A percentile compares a stretch with the other conserved stretches of the same genome.
phyloP scores from a whole-genome alignment of 129 eudicot species.

The Pulicaria dysenterica region DNA sequence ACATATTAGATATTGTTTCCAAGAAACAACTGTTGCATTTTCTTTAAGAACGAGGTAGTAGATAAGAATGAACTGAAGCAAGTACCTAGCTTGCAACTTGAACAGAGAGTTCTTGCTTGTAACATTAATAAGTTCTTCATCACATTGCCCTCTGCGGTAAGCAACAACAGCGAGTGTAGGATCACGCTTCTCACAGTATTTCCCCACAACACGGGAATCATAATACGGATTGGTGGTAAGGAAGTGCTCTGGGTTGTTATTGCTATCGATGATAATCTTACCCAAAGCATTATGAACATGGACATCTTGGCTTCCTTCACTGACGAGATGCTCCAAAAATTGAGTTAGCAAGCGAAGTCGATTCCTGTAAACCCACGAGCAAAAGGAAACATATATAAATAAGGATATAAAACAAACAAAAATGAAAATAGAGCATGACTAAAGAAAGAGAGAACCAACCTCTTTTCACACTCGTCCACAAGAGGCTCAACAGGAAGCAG shows the following conservation, averaged over 20 bases:
- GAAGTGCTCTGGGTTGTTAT: slow-evolving; percentile 98
- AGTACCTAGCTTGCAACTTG: slow-evolving; percentile 91
- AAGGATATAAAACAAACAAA: slow-evolving; percentile 27
- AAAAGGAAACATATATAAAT: slow-evolving; percentile 7
- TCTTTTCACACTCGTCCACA: slow-evolving; percentile 98
- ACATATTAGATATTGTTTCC: not conserved
- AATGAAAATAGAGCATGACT: not conserved
- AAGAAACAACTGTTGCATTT: no score
- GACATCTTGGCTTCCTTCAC: slow-evolving; percentile 99
- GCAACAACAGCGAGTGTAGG: slow-evolving; percentile 99
- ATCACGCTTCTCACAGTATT: slow-evolving; percentile 98
- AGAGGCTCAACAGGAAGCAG: slow-evolving; percentile 99
- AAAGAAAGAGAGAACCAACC: slow-evolving; percentile 42
- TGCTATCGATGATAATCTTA: slow-evolving; percentile 93
- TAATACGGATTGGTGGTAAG: slow-evolving; percentile 97
- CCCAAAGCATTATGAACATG: slow-evolving; percentile 99
- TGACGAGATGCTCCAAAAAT: slow-evolving; percentile 97
- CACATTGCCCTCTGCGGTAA: slow-evolving; percentile 98
- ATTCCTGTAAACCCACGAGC: slow-evolving; percentile 61
- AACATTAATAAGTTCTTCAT: slow-evolving; percentile 94
- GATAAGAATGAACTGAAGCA: slow-evolving; percentile 3
- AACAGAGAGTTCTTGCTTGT: slow-evolving; percentile 94
- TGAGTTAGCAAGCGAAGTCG: slow-evolving; percentile 96
- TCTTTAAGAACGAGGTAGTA: not conserved
- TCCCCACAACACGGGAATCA: slow-evolving; percentile 99